Conservation (phyloP, 1,284 basidiomycete genomes). For the Cutaneotrichosporon sp. region DNA sequence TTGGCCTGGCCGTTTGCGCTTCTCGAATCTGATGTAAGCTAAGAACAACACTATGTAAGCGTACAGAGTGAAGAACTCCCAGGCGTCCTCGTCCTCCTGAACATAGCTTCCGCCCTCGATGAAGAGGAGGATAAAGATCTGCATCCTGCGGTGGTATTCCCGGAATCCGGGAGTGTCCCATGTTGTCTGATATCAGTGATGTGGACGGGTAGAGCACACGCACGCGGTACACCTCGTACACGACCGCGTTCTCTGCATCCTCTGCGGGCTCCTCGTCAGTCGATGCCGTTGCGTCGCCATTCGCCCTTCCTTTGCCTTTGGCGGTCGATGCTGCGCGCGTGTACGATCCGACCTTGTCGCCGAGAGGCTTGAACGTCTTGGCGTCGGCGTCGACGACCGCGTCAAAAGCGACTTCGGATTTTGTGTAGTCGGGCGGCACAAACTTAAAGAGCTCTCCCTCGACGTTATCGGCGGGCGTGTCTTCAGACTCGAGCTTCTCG, state of each 20-base stretch:
- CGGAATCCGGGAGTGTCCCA: slow-evolving; percentile 84
- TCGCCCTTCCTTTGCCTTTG: slow-evolving; percentile 54
- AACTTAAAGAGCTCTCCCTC: slow-evolving; percentile 70
- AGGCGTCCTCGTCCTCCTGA: slow-evolving; percentile 74
- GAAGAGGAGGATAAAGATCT: slow-evolving; percentile 87
- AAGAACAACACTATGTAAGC: slow-evolving; percentile 44
- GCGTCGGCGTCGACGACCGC: slow-evolving; percentile 68
- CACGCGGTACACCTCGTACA: slow-evolving; percentile 82
- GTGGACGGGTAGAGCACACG: slow-evolving; percentile 41
- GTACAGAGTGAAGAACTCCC: slow-evolving; percentile 78
- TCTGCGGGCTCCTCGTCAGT: slow-evolving; percentile 50
- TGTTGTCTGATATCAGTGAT: slow-evolving; percentile 55
- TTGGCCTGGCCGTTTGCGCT: slow-evolving; percentile 56
- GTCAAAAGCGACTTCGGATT: slow-evolving; percentile 61
- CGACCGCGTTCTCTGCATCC: slow-evolving; percentile 58
- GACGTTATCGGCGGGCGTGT: slow-evolving; percentile 78
- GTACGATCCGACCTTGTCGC: slow-evolving; percentile 71
- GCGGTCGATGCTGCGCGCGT: slow-evolving; percentile 51
- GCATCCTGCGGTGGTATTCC: slow-evolving; percentile 91
- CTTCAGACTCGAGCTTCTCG: slow-evolving; percentile 61
- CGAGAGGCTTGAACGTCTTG: slow-evolving; percentile 66
- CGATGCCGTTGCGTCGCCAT: slow-evolving; percentile 7
- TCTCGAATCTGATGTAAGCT: slow-evolving; percentile 63
- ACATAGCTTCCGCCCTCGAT: slow-evolving; percentile 95
- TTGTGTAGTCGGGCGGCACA: slow-evolving; percentile 72